Conservation (phyloP, 805 yeast species). For the Lipomyces sp. region DNA sequence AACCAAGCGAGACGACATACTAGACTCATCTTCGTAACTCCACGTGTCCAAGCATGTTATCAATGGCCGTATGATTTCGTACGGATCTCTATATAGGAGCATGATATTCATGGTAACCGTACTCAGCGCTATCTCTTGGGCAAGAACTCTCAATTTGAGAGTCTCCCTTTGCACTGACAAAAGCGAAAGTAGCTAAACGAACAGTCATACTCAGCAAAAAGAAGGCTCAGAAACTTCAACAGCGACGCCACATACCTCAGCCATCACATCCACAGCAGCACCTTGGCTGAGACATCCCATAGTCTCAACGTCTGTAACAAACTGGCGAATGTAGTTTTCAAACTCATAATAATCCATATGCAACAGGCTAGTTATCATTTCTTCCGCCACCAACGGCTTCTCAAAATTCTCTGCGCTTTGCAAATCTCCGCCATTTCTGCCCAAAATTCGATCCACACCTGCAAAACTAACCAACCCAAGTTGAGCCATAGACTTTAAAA, state of each 20-base stretch:
- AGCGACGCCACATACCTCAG: slow-evolving; percentile 6
- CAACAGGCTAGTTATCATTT: background rate
- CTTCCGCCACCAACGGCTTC: background rate
- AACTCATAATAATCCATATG: slow-evolving; percentile 43
- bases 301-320: slow-evolving; percentile 41
- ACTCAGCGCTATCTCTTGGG: slow-evolving; percentile 56
- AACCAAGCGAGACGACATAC: slow-evolving; percentile 13
- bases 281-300: slow-evolving; percentile 22
- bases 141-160: slow-evolving; percentile 57
- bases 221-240: slow-evolving; percentile 51
- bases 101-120: slow-evolving; percentile 51
- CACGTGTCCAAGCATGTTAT: slow-evolving; percentile 58
- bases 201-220: slow-evolving; percentile 52
- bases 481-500: slow-evolving; percentile 53
- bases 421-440: slow-evolving; percentile 19
- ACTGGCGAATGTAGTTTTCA: slow-evolving; percentile 39
- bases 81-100: slow-evolving; percentile 54
- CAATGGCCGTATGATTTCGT: slow-evolving; percentile 51
- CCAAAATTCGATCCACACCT: slow-evolving; percentile 40
- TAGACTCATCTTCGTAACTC: slow-evolving; percentile 59
- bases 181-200: slow-evolving; percentile 52
- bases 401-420: slow-evolving; percentile 16
- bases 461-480: slow-evolving; percentile 50
- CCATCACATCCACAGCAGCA: slow-evolving; percentile 19
- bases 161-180: slow-evolving; percentile 50